phyloP scores from a whole-genome alignment of 169 alveolate species.

The Ichthyophthirius multifiliis region DNA sequence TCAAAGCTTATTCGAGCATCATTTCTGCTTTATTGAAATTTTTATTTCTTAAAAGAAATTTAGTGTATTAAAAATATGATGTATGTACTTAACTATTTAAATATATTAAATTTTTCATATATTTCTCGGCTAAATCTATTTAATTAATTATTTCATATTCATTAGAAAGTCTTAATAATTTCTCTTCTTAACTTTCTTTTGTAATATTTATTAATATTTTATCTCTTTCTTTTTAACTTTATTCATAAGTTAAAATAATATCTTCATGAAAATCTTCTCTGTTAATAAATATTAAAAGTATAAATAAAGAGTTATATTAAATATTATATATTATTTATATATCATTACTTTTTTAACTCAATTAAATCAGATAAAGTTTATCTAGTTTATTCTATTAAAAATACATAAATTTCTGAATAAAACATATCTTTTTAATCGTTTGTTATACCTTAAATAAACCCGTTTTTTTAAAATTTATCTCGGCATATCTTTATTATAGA shows the following conservation, averaged over 20 bases:
- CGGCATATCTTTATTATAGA: conserved; percentile 34
- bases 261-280: conserved; percentile 13
- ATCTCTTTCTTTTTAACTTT: conserved; percentile 19
- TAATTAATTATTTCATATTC: conserved; percentile 37
- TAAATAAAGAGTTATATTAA: too few species aligned
- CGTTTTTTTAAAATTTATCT: conserved; percentile 35
- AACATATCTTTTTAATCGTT: conserved; percentile 29
- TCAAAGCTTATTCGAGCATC: not conserved
- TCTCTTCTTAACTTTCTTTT: conserved; percentile 13
- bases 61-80: not conserved
- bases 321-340: too few species aligned
- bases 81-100: not conserved
- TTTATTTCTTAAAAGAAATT: not conserved
- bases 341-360: too few species aligned
- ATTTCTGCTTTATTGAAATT: conserved; percentile 10
- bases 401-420: conserved; percentile 40
- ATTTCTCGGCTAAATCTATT: conserved; percentile 22
- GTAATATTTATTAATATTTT: conserved; percentile 16
- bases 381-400: conserved; percentile 43
- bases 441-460: conserved; percentile 38
- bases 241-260: not conserved
- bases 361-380: conserved; percentile 19
- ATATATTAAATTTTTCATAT: not conserved
- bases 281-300: not conserved
- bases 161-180: conserved; percentile 15